Evolutionary conservation across 192 early-diverging fungal genomes (phyloP).

Genomic region (Martensiomyces pterosporus): DNA sequence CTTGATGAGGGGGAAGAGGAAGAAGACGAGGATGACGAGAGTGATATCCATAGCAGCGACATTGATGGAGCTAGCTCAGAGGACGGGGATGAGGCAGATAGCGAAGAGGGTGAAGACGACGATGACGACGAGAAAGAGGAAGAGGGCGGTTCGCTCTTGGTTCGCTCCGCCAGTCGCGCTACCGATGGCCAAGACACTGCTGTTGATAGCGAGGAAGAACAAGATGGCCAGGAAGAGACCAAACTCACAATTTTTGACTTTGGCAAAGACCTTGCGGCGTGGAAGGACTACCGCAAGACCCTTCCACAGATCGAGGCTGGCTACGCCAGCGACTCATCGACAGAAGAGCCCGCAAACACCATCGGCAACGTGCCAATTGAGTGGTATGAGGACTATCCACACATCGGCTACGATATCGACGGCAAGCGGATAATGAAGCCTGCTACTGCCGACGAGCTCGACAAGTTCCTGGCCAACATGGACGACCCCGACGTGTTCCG

Average conservation of each 20-base stretch:
- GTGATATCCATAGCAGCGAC: constrained; percentile 40
- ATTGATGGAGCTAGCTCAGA: constrained; percentile 53
- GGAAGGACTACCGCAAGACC: constrained; percentile 51
- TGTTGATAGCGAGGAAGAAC: constrained; percentile 34
- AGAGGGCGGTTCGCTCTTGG: constrained; percentile 11
- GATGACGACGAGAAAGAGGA: constrained; percentile 20
- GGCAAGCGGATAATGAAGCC: constrained; percentile 90
- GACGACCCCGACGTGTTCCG: constrained; percentile 91
- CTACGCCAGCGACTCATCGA: constrained; percentile 90
- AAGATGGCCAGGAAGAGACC: constrained; percentile 47
- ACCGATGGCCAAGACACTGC: constrained; percentile 50
- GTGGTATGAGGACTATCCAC: constrained; percentile 96
- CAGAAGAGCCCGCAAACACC: constrained; percentile 85
- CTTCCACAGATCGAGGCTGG: constrained; percentile 88
- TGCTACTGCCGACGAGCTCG: constrained; percentile 87
- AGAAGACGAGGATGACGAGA: constrained; percentile 17
- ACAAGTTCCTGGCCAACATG: constrained; percentile 86
- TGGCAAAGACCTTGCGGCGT: constrained; percentile 30
- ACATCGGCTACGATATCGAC: constrained; percentile 94
- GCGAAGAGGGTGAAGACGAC: constrained; percentile 47
- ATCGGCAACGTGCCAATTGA: constrained; percentile 95
- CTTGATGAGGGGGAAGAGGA: constrained; percentile 12
- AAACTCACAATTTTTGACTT: constrained; percentile 48
- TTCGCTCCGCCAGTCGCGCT: constrained; percentile 46
- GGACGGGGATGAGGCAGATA: constrained; percentile 46